Conservation (phyloP, 352 stramenopile species). For the Phytophthora fragariaefolia region DNA sequence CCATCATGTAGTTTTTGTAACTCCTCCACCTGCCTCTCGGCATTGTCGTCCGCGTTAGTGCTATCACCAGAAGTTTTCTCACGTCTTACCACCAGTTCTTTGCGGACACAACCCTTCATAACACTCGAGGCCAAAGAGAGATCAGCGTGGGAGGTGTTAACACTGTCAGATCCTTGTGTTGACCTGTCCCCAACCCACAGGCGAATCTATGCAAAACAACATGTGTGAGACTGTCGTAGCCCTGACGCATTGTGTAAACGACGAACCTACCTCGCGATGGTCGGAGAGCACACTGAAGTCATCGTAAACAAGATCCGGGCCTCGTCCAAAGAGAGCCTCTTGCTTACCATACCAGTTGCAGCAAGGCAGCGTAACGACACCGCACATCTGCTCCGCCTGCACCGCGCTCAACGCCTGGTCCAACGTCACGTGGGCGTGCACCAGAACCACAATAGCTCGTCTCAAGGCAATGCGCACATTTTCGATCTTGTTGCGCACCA, state of each 20-base stretch:
- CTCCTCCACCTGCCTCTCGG: not conserved
- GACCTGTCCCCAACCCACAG: constrained; percentile 41
- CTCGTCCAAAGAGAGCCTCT: constrained; percentile 57
- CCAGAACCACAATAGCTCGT: constrained; percentile 69
- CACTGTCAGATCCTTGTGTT: not conserved
- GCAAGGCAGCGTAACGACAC: constrained; percentile 77
- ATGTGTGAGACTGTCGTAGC: not conserved
- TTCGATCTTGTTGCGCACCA: constrained; percentile 86
- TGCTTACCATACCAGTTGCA: constrained; percentile 88
- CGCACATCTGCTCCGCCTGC: constrained; percentile 62
- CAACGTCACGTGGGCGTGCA: constrained; percentile 85
- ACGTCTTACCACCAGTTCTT: constrained; percentile 20
- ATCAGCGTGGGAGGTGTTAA: constrained; percentile 28
- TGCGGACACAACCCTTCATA: constrained; percentile 65
- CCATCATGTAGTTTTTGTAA: constrained; percentile 18
- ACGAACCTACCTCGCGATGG: constrained; percentile 64
- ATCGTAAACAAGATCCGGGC: constrained; percentile 78
- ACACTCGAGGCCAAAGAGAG: constrained; percentile 30
- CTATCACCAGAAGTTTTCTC: not conserved
- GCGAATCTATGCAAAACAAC: constrained; percentile 47
- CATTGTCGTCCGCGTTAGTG: not conserved
- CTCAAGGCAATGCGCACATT: constrained; percentile 73
- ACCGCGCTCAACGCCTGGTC: constrained; percentile 72
- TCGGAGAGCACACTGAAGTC: constrained; percentile 85
- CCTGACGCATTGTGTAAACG: not conserved